These are phyloP conservation scores for Russula emetica DNA, from an alignment of 768 basidiomycete species.

Conservation along the genomic window DNA sequence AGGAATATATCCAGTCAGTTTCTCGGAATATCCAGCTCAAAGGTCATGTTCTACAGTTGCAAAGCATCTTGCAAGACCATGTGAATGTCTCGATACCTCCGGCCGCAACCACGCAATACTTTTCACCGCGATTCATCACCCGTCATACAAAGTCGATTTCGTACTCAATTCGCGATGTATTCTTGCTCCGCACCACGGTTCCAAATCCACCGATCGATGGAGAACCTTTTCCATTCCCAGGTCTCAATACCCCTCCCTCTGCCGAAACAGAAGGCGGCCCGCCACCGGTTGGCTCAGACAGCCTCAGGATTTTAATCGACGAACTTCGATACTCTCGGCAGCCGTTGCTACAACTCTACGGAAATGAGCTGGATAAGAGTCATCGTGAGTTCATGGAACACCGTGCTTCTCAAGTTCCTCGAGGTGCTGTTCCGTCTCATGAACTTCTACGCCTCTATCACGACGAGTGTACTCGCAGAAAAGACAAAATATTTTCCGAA, in stretches of 20 bases:
- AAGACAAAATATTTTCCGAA: not conserved
- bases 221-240: not conserved
- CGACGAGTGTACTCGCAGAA: not conserved
- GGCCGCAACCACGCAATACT: not conserved
- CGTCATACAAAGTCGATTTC: not conserved
- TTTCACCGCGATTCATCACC: not conserved
- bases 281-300: not conserved
- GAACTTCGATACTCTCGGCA: not conserved
- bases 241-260: too few species aligned
- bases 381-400: not conserved
- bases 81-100: not conserved
- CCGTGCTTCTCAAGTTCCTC: not conserved
- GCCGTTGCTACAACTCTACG: slow-evolving; percentile 6
- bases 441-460: not conserved
- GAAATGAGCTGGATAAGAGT: slow-evolving; percentile 10
- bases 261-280: not conserved
- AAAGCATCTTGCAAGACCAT: not conserved
- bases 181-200: not conserved
- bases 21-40: not conserved
- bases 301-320: slow-evolving; percentile 1
- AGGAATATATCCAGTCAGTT: slow-evolving; percentile 3
- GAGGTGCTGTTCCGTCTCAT: not conserved
- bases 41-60: slow-evolving; percentile 9
- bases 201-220: not conserved
- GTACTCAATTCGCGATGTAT: not conserved